phyloP scores from a whole-genome alignment of 2,329 filamentous ascomycete species.

The Fusarium compactum region DNA sequence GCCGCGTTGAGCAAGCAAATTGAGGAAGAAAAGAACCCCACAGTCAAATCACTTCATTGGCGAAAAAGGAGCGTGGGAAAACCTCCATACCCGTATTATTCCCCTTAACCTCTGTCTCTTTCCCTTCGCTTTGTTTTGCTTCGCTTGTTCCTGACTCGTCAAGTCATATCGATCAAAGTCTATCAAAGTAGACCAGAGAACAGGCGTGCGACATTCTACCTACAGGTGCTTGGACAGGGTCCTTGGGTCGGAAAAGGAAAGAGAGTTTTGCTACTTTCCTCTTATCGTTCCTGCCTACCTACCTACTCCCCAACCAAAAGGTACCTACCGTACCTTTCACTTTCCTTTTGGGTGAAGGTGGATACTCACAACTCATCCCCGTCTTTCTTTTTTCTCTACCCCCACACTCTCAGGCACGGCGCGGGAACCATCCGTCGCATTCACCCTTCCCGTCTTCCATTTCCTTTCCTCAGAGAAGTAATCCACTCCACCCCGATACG shows the following conservation, averaged over 20 bases:
- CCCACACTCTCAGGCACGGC: slow-evolving; percentile 26
- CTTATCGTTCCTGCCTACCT: neutral
- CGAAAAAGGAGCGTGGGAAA: slow-evolving; percentile 1
- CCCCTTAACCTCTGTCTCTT: slow-evolving; percentile 6
- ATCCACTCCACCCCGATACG: slow-evolving; percentile 18
- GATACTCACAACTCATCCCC: slow-evolving; percentile 28
- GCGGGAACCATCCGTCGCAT: slow-evolving; percentile 10
- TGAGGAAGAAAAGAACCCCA: slow-evolving; percentile 8
- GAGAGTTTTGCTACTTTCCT: neutral
- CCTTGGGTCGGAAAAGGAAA: neutral
- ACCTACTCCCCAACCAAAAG: neutral
- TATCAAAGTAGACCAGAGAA: neutral
- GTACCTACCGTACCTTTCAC: neutral
- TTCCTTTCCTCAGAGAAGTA: slow-evolving; percentile 25
- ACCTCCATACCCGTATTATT: slow-evolving; percentile 32
- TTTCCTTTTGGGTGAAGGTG: slow-evolving; percentile 15
- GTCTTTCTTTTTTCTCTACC: slow-evolving; percentile 7
- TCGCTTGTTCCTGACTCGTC: slow-evolving; percentile 13
- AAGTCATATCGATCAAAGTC: slow-evolving; percentile 2
- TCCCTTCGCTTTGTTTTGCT: slow-evolving; percentile 3
- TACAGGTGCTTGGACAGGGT: neutral
- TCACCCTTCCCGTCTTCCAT: slow-evolving; percentile 17
- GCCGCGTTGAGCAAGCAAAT: neutral
- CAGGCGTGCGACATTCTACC: neutral
- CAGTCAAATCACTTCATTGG: slow-evolving; percentile 1